phyloP scores from a whole-genome alignment of 805 yeast genomes.

The Schizosaccharomyces osmophilus region DNA sequence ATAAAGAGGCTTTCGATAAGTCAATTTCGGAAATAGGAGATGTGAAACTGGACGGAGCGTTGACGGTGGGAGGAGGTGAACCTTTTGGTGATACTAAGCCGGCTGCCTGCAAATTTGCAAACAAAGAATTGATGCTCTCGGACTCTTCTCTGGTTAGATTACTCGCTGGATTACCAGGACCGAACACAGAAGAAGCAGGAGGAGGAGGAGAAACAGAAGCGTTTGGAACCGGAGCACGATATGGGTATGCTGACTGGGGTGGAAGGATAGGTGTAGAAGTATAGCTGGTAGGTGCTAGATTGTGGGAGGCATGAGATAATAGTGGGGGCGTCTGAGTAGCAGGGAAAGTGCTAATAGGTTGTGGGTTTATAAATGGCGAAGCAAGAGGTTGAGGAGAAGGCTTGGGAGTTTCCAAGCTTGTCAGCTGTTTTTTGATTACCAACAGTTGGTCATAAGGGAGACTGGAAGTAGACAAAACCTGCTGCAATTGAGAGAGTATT shows the following conservation, averaged over 20 bases:
- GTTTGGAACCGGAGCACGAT: no score
- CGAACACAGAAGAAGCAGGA: neutral
- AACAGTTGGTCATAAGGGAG: neutral
- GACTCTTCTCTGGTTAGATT: neutral
- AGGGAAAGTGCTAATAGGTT: no score
- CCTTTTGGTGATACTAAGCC: neutral
- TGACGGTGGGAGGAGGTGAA: neutral
- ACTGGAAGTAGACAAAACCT: neutral
- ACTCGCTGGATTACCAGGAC: neutral
- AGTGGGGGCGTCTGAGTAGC: no score
- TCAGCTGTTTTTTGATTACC: neutral
- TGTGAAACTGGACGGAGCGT: neutral
- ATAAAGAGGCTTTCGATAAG: neutral
- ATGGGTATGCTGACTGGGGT: no score
- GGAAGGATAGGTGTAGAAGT: no score
- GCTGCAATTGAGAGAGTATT: neutral
- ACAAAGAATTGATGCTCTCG: neutral
- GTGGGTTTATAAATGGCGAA: neutral
- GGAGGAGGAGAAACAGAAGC: neutral
- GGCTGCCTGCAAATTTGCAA: neutral
- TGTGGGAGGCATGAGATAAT: no score
- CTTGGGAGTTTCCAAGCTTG: neutral
- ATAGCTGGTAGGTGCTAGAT: no score
- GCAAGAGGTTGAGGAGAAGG: neutral
- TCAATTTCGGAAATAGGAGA: neutral